These are phyloP conservation scores for Exidia glandulosa DNA, from an alignment of 768 basidiomycete genomes.

Conservation along the genomic window DNA sequence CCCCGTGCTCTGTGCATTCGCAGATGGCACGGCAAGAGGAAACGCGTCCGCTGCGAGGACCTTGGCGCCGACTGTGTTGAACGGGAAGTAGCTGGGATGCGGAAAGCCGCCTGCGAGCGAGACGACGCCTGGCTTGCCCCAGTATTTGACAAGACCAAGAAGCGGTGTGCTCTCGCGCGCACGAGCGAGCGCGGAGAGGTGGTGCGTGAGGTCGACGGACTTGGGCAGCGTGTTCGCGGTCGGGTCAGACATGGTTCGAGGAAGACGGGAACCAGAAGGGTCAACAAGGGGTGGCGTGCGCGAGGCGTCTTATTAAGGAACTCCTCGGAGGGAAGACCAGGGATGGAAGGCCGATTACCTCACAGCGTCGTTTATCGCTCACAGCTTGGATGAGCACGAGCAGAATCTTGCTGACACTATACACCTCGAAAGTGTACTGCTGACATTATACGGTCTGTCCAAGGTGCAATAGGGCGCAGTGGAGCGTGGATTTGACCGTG, in stretches of 20 bases:
- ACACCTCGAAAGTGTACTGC: neutral
- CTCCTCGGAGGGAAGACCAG: neutral
- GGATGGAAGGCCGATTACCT: neutral
- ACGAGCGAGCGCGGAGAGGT: constrained; percentile 45
- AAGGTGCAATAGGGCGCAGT: no score
- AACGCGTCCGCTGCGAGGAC: constrained; percentile 41
- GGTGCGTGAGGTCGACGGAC: constrained; percentile 60
- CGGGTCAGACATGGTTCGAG: neutral
- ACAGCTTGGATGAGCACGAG: neutral
- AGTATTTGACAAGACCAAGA: constrained; percentile 56
- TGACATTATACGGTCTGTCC: no score
- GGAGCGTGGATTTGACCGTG: no score
- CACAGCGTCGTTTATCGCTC: neutral
- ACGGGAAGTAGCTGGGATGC: constrained; percentile 58
- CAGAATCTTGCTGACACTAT: neutral
- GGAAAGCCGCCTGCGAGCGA: constrained; percentile 63
- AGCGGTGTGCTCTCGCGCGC: constrained; percentile 44
- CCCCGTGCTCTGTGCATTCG: constrained; percentile 31
- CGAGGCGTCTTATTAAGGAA: neutral
- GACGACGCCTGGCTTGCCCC: constrained; percentile 42
- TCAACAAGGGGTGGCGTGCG: neutral
- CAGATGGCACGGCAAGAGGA: constrained; percentile 21
- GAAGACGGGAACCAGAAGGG: neutral
- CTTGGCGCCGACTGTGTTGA: constrained; percentile 46
- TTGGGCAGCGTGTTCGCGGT: neutral